Base-by-base conservation (phyloP, 2,329 filamentous ascomycete species). In the Colletotrichum sp. region DNA sequence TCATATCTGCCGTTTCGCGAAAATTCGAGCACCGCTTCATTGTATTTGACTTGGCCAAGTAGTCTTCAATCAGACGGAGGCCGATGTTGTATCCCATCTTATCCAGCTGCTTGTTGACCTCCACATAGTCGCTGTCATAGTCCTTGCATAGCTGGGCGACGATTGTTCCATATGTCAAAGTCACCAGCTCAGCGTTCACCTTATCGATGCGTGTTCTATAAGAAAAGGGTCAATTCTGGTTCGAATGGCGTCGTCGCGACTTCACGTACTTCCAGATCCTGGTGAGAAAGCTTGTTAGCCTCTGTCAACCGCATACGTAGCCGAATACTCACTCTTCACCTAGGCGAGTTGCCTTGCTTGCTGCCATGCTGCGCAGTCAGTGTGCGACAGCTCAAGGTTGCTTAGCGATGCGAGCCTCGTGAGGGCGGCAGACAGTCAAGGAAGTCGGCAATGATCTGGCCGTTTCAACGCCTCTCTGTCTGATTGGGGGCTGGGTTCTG, bases 81-180 rank as follows among this genome's bases (percentile, higher is more conserved):
- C 97, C 97, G 78, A 99, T 99, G 82, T 99, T 99, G 87, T 99
- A 98, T 71, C 97, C 97, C 97, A 99, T 99, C 87, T 96, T 98
- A 83, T 99, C 97, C 60, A 99, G 91, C 85, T 99, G 97, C 85
- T 96, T 96, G 87, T 99, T 99, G 83, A 99, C 96, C 84, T 99
- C 96, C 67, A 92, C 89, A 83, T 99, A 99, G 86, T 99, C 95
- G 81, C 92, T 93, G 80, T 98, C 96, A 84, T 96, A 98, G 88
- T 99, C 97, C 85, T 96, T 96, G 88, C 96, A 99, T 79, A 99
- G 90, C 85, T 99, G 96, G 73, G 96, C 95, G 73, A 99, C 97
- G 78, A 99, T 98, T 28, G 97, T 99, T 82, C 97, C 97, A 85
- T 99, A 99, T 36, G 97, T 99, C 81, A 99, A 91, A 61, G 96